Percentiles rank a stretch among this genome's conserved stretches.
Conservation (phyloP, 2,329 filamentous ascomycete species). For the Magnaporthiopsis rhizophila region DNA sequence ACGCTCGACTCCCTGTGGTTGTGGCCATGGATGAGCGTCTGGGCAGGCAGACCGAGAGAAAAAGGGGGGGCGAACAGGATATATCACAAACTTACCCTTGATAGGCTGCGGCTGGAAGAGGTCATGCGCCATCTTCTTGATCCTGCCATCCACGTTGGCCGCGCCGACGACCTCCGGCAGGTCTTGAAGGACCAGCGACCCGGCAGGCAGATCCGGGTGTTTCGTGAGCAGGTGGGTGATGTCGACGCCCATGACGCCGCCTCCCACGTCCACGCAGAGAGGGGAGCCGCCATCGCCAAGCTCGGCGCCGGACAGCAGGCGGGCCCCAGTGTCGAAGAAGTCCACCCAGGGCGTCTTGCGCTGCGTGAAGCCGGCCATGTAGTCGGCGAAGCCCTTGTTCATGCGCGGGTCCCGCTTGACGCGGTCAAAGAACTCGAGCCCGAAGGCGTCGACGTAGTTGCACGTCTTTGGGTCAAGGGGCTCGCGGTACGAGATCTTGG, state of each 20-base stretch:
- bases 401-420: conserved; percentile 20
- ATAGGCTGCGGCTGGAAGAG: conserved; percentile 19
- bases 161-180: conserved; percentile 27
- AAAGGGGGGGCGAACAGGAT: neutral
- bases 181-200: conserved; percentile 28
- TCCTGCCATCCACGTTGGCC: conserved; percentile 11
- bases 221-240: conserved; percentile 10
- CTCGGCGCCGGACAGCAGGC: conserved; percentile 13
- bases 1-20: conserved; percentile 24
- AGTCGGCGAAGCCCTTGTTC: conserved; percentile 24
- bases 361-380: conserved; percentile 26
- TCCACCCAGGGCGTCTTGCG: conserved; percentile 27
- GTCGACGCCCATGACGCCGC: conserved; percentile 10
- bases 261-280: conserved; percentile 17
- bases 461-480: conserved; percentile 20
- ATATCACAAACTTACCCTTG: conserved; percentile 11
- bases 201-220: conserved; percentile 23
- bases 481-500: conserved; percentile 24
- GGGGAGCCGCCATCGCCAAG: neutral
- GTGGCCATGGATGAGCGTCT: conserved; percentile 1
- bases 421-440: conserved; percentile 25
- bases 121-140: conserved; percentile 14
- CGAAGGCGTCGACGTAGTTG: conserved; percentile 17
- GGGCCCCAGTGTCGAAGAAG: conserved; percentile 18
- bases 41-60: neutral